Percentiles rank a stretch among this genome's conserved stretches.
Evolutionary conservation across 805 yeast species (phyloP).

Genomic region (Suhomyces prunicola): DNA sequence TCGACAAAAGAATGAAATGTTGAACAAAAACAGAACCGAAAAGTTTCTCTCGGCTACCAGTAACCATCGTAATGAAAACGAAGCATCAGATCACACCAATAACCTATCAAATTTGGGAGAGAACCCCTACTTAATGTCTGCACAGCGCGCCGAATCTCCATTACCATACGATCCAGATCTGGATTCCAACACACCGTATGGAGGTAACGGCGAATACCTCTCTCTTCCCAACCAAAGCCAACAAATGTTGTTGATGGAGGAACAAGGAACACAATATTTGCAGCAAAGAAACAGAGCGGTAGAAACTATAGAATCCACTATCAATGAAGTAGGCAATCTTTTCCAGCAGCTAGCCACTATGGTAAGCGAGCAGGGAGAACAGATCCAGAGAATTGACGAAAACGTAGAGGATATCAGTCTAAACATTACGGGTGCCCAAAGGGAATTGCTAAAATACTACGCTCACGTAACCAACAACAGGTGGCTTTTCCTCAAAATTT

Average conservation of each 20-base stretch:
- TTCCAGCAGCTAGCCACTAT: constrained; percentile 94
- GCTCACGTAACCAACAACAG: constrained; percentile 84
- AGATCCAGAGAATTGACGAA: constrained; percentile 90
- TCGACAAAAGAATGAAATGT: constrained; percentile 79
- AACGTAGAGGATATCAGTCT: constrained; percentile 91
- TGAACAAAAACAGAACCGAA: constrained; percentile 77
- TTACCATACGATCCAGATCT: constrained; percentile 24
- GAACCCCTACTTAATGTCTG: constrained; percentile 34
- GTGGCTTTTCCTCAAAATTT: constrained; percentile 86
- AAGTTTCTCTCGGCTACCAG: constrained; percentile 62
- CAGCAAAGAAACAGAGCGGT: constrained; percentile 87
- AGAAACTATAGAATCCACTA: constrained; percentile 94
- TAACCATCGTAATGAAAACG: constrained; percentile 22
- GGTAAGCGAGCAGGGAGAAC: constrained; percentile 98
- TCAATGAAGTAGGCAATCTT: constrained; percentile 91
- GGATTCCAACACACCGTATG: constrained; percentile 22
- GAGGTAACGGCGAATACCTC: constrained; percentile 46
- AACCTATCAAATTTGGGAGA: constrained; percentile 28
- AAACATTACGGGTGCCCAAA: constrained; percentile 89
- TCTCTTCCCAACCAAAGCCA: constrained; percentile 78
- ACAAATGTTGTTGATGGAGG: constrained; percentile 75
- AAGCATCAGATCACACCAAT: constrained; percentile 19
- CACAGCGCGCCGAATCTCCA: constrained; percentile 11
- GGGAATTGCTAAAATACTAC: constrained; percentile 87
- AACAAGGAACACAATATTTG: constrained; percentile 70